Base-by-base conservation (phyloP, 257 asterid species). In the Ajuga chamaepitys region DNA sequence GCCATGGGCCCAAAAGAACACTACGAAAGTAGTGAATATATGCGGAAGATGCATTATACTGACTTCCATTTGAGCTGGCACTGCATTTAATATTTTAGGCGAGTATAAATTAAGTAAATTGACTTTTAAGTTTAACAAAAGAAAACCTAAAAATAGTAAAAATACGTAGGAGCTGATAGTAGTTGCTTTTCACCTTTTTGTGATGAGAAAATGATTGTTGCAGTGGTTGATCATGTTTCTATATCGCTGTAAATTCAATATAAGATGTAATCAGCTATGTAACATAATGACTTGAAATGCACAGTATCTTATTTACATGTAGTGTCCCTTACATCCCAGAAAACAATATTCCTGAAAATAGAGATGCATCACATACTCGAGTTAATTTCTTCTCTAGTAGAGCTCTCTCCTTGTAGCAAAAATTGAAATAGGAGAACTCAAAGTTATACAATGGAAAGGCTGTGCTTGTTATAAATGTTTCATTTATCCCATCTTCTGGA, bases 21-120 rank as follows among this genome's bases (percentile, higher is more conserved):
- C 26, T 65, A 17, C 6, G 64, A 58, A 26, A 38, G 34, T 28
- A 59, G 58, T 60, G 34, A 30, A 22, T 51, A 3, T 11, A 45
- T 60, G 14, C 40, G 25, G 38, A 44, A 66, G 57, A 66, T 41
- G 52, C 72, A 35, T 32, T 52, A 12, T 56, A 65, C n/a, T 56
- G 66, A 56, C 25, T n/a, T 14, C 14, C 21, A 17, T 54, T 54
- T 67, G 45, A 22, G 55, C 45, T 25, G 18, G 2, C 20, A 5
- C 42, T 68, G 38, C 46, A 38, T 70, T 38, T 51, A 40, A 18
- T 18, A 35, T 48, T 65, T 17, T 47, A 42, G n/a, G n/a, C n/a
- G n/a, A n/a, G n/a, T n/a, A n/a, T n/a, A n/a, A n/a, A n/a, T n/a
- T n/a, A 25, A 35, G 14, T 35, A 40, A 26, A 59, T 41, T 25